These are phyloP conservation scores for Porphyrellus cyaneotinctus DNA, from an alignment of 768 basidiomycete species.

Conservation along the genomic window DNA sequence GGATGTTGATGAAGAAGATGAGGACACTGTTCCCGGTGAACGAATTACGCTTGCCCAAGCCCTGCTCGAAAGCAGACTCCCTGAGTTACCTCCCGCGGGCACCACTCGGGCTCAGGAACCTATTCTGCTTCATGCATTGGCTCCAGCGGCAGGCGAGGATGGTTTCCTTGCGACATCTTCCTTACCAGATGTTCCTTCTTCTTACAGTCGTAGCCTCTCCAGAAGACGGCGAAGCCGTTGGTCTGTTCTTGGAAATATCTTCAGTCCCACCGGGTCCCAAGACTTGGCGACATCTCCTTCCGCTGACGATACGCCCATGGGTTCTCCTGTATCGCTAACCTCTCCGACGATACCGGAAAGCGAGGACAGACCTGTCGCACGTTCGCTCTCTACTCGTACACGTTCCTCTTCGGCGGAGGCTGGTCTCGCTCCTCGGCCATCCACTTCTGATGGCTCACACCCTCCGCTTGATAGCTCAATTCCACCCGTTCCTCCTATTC, in stretches of 20 bases:
- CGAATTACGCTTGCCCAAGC: conserved; percentile 70
- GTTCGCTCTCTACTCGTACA: conserved; percentile 26
- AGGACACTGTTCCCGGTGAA: conserved; percentile 45
- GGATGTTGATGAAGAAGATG: conserved; percentile 58
- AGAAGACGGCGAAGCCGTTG: conserved; percentile 59
- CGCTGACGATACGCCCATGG: conserved; percentile 16
- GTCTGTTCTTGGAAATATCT: conserved; percentile 60
- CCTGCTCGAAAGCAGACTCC: conserved; percentile 73
- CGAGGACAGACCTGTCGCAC: conserved; percentile 19
- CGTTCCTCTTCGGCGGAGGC: conserved; percentile 13
- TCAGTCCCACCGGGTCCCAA: conserved; percentile 26
- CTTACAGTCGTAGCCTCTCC: conserved; percentile 28
- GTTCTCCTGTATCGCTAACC: conserved; percentile 15
- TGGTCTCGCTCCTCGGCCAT: conserved; percentile 27
- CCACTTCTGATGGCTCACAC: conserved; percentile 32
- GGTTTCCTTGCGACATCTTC: conserved; percentile 43
- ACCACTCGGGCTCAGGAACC: conserved; percentile 63
- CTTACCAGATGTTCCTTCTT: conserved; percentile 41
- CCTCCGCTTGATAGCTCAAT: conserved; percentile 19
- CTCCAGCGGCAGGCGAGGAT: conserved; percentile 39
- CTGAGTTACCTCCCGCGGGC: conserved; percentile 68
- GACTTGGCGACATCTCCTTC: conserved; percentile 28
- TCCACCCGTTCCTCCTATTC: conserved; percentile 24
- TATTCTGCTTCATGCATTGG: conserved; percentile 53
- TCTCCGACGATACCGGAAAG: conserved; percentile 20